Conservation (phyloP, 306 rosid genomes). For the Prunus mira region DNA sequence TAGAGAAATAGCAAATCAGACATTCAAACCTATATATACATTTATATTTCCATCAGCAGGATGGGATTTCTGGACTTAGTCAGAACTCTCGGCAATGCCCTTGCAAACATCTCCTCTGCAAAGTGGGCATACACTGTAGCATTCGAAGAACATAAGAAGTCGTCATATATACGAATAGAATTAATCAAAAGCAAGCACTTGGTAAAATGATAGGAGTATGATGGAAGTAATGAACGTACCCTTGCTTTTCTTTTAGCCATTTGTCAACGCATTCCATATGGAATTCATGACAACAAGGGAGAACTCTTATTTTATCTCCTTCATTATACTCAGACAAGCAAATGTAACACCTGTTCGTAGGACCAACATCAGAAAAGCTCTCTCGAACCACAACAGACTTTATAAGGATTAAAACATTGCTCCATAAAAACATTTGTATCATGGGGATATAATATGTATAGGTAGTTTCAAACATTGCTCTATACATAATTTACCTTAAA, state of each 20-base stretch:
- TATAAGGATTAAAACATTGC: too few species aligned
- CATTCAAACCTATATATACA: background rate
- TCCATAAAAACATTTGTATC: background rate
- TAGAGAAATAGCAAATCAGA: background rate
- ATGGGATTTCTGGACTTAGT: background rate
- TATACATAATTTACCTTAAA: too few species aligned
- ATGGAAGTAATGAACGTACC: background rate
- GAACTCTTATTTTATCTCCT: background rate
- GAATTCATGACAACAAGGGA: background rate
- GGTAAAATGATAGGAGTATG: background rate
- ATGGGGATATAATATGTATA: background rate
- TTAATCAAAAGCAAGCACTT: background rate
- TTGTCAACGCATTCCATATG: background rate
- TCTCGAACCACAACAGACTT: too few species aligned
- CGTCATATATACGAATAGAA: background rate
- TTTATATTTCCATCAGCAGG: background rate
- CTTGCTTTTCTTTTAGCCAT: background rate
- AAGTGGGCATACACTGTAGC: background rate
- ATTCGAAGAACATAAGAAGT: background rate
- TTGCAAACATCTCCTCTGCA: background rate
- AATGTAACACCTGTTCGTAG: background rate
- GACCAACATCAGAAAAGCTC: too few species aligned
- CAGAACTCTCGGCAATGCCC: background rate
- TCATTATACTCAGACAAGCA: background rate
- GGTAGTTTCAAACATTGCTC: background rate